Evolutionary conservation across 2,329 filamentous ascomycete genomes (phyloP).

Genomic region (Talaromyces sp.): DNA sequence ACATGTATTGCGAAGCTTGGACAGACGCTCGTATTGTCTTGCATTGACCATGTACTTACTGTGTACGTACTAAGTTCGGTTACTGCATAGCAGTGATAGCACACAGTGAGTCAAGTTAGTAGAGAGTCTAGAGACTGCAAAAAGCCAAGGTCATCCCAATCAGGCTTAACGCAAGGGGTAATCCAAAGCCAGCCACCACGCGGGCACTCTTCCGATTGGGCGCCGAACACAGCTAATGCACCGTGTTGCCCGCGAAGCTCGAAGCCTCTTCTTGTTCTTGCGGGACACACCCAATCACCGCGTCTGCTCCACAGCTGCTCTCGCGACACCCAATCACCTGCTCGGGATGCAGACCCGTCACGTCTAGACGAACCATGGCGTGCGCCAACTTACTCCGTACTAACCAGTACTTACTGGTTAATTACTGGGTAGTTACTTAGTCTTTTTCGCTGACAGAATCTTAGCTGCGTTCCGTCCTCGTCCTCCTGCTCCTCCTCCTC

Average conservation of each 20-base stretch:
- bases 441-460: not conserved
- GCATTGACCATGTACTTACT: no score
- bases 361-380: not conserved
- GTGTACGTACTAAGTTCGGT: no score
- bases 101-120: no score
- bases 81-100: no score
- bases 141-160: not conserved
- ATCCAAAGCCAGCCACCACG: not conserved
- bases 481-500: no score
- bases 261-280: not conserved
- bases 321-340: not conserved
- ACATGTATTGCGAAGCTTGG: not conserved
- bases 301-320: not conserved
- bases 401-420: no score
- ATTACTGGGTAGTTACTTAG: not conserved
- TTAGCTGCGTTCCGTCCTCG: not conserved
- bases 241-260: not conserved
- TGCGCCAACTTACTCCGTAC: not conserved
- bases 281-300: not conserved
- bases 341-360: not conserved
- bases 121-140: no score
- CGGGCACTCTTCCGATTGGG: constrained; percentile 19
- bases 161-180: constrained; percentile 17
- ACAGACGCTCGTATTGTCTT: not conserved
- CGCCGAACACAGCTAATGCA: not conserved